Conservation (phyloP, 768 basidiomycete species). For the Lepiota subincarnata region DNA sequence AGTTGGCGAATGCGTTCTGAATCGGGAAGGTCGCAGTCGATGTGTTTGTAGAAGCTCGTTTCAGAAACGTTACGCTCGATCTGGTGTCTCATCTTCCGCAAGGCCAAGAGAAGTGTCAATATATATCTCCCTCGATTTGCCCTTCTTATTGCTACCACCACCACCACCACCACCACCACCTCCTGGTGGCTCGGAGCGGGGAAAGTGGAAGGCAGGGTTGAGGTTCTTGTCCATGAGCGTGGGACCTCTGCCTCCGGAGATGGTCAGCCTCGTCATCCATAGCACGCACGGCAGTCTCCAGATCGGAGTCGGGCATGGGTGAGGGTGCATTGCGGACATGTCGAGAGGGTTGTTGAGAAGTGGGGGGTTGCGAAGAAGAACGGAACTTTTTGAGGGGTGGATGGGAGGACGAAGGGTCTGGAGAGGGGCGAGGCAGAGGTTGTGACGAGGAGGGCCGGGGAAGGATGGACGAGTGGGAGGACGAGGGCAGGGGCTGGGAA, state of each 20-base stretch:
- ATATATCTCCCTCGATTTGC: constrained; percentile 28
- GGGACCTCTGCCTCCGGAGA: constrained; percentile 52
- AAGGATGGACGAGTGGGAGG: constrained; percentile 22
- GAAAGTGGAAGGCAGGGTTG: constrained; percentile 29
- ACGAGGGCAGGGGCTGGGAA: constrained; percentile 23
- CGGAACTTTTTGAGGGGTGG: constrained; percentile 60
- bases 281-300: constrained; percentile 65
- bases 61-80: constrained; percentile 69
- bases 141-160: constrained; percentile 16
- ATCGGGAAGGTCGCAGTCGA: constrained; percentile 73
- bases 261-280: constrained; percentile 71
- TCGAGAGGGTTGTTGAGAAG: neutral
- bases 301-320: constrained; percentile 35
- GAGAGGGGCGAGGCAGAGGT: constrained; percentile 8
- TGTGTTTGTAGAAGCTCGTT: constrained; percentile 73
- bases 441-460: constrained; percentile 22
- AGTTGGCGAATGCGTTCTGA: constrained; percentile 67
- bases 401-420: constrained; percentile 28
- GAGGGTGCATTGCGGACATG: neutral
- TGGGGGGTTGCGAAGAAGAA: constrained; percentile 34
- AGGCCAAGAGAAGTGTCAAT: constrained; percentile 45
- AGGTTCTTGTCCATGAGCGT: constrained; percentile 29
- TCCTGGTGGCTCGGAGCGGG: constrained; percentile 22
- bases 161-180: too few relatives aligned
- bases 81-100: constrained; percentile 56